phyloP scores from a whole-genome alignment of 2,329 filamentous ascomycete species.

The Aspergillus quadricinctus region DNA sequence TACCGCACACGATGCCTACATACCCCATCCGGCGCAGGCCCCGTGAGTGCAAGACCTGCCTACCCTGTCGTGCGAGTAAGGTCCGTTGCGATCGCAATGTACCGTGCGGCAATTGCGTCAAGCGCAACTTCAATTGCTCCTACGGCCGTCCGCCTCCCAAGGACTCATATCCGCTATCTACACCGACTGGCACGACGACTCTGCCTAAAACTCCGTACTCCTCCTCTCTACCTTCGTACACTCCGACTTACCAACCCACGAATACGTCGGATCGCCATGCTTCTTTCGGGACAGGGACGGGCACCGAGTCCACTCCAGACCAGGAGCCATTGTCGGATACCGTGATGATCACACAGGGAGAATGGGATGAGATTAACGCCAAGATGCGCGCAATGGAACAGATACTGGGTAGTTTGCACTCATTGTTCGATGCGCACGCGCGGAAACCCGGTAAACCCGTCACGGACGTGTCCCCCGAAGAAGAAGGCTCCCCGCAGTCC shows the following conservation, averaged over 20 bases:
- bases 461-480: slow-evolving; percentile 6
- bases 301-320: slow-evolving; percentile 11
- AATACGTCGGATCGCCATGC: slow-evolving; percentile 13
- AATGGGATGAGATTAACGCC: slow-evolving; percentile 34
- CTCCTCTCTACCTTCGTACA: slow-evolving; percentile 6
- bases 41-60: slow-evolving; percentile 45
- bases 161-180: slow-evolving; percentile 9
- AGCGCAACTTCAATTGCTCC: slow-evolving; percentile 38
- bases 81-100: slow-evolving; percentile 44
- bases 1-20: slow-evolving; percentile 21
- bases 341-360: slow-evolving; percentile 28
- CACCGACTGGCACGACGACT: slow-evolving; percentile 12
- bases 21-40: slow-evolving; percentile 35
- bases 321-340: slow-evolving; percentile 22
- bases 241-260: neutral
- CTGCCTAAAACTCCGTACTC: slow-evolving; percentile 12
- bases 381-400: slow-evolving; percentile 35
- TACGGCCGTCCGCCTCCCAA: slow-evolving; percentile 28
- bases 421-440: slow-evolving; percentile 26
- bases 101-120: slow-evolving; percentile 39
- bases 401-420: slow-evolving; percentile 28
- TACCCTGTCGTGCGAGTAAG: slow-evolving; percentile 48
- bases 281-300: slow-evolving; percentile 10
- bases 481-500: slow-evolving; percentile 17
- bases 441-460: slow-evolving; percentile 14